Conservation (phyloP, 2,329 filamentous ascomycete species). For the Cladobotryum mycophilum region DNA sequence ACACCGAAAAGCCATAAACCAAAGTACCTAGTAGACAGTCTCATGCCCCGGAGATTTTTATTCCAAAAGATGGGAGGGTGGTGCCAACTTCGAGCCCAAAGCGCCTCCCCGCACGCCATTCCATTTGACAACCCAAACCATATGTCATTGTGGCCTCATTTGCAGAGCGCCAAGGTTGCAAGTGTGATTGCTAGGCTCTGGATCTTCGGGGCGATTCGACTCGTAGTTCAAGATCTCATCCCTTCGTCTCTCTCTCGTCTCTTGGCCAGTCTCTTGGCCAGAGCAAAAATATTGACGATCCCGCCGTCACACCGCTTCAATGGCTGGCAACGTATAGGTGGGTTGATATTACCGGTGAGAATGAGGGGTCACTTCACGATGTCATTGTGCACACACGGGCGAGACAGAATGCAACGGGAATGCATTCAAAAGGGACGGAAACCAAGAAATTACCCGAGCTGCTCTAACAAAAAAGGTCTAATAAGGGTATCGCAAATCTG, state of each 20-base stretch:
- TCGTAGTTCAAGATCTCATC: background rate
- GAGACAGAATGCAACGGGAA: no score
- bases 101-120: background rate
- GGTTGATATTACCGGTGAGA: no score
- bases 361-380: no score
- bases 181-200: background rate
- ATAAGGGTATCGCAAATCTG: constrained; percentile 2
- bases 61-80: background rate
- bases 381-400: no score
- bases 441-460: no score
- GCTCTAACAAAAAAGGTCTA: background rate
- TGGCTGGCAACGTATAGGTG: background rate
- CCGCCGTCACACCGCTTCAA: background rate
- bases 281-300: background rate
- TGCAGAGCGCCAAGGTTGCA: background rate
- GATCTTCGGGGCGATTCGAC: background rate
- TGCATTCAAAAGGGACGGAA: no score
- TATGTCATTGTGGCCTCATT: background rate
- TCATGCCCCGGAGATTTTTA: no score
- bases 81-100: background rate
- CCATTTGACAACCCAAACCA: background rate
- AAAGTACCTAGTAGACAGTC: no score
- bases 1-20: no score
- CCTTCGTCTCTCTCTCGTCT: background rate
- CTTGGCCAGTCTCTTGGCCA: background rate